Evolutionary conservation across 306 rosid genomes (phyloP).

Genomic region (Sicyos edulis): DNA sequence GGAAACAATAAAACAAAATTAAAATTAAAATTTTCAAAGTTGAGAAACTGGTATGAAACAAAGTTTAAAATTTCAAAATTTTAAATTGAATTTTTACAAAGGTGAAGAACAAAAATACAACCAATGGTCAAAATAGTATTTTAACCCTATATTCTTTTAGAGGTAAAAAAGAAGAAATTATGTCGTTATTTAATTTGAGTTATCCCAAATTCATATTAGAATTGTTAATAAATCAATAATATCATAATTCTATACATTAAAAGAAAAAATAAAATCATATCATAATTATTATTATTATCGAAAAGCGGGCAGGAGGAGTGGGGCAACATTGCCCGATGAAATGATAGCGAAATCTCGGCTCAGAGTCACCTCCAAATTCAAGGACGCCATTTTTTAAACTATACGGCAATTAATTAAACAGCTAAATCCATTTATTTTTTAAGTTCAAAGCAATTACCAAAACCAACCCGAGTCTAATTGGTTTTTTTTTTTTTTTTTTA

Average conservation of each 20-base stretch:
- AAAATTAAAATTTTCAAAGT: too few species aligned
- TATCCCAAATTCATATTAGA: neutral
- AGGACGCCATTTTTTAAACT: neutral
- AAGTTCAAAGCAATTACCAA: neutral
- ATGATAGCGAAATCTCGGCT: neutral
- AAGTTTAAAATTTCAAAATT: too few species aligned
- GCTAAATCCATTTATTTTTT: neutral
- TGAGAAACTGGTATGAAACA: too few species aligned
- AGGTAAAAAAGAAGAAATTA: too few species aligned
- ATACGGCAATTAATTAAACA: neutral
- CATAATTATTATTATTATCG: neutral
- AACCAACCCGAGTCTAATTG: too few species aligned
- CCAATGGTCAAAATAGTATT: too few species aligned
- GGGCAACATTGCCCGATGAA: neutral
- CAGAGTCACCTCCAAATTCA: neutral
- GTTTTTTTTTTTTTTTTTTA: too few species aligned
- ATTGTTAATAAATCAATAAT: neutral
- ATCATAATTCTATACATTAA: neutral
- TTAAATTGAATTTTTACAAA: too few species aligned
- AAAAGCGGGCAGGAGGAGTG: constrained; percentile 14
- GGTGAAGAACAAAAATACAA: too few species aligned
- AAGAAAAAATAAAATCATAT: neutral
- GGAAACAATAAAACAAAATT: too few species aligned
- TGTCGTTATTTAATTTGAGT: neutral
- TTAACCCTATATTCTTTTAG: too few species aligned